Base-by-base conservation (phyloP, 139 green algal genomes). In the Pseudopediastrum boryanum region DNA sequence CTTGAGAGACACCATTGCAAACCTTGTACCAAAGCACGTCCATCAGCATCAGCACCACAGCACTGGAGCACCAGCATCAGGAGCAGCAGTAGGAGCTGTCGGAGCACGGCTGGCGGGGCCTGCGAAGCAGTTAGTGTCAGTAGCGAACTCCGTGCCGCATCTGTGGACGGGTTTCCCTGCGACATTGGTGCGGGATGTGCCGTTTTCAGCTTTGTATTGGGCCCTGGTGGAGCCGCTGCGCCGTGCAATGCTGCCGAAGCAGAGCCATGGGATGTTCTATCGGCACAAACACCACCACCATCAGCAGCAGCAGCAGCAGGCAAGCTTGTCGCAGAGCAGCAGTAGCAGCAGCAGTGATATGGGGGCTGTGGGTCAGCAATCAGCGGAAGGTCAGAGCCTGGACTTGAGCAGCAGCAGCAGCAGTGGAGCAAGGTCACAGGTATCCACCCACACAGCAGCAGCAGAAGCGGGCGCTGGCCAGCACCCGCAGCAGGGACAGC, bases 191-290 rank as follows among this genome's bases (percentile, higher is more conserved):
- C 80, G 95, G 0, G 95, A 99, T 69, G 95, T 99, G 33, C 95
- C 95, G 1, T 99, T 98, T 76, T 95, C 91, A 27, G 95, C 90
- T 2, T 72, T 99, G 7, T 99, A 98, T 87, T 99, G 96, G 82
- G 89, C 79, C 12, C 27, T 93, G 41, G 71, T 98, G 68, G 96
- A 99, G 88, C 89, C 91, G 0, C 89, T 98, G 1, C 67, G 94
- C 31, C 29, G 25, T 0, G 66, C 56, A 0, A 52, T 95, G 70
- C 77, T 94, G 67, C 75, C 69, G 12, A 10, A 42, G n/a, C 50
- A 69, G 61, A 84, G 50, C 42, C 52, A 77, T 58, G 33, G 29
- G 16, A 46, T 48, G 13, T 7, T 46, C 4, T 6, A 74, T 41
- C 36, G 65, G n/a, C n/a, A n/a, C n/a, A n/a, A n/a, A n/a, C n/a